phyloP scores from a whole-genome alignment of 768 basidiomycete species.

The Lactarius psammicola region DNA sequence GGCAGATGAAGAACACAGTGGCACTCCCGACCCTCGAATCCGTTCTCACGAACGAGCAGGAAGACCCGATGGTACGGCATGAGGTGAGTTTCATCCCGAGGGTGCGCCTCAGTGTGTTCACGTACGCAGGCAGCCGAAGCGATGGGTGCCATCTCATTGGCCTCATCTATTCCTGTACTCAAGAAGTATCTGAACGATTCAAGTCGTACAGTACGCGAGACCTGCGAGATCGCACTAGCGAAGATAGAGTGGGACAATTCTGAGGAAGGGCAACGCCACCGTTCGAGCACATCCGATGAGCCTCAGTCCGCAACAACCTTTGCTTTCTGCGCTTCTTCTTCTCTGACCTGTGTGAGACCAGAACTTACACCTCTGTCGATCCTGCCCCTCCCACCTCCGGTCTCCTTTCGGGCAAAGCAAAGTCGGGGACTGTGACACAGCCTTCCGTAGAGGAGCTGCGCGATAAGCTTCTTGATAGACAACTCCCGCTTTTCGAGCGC shows the following conservation, averaged over 20 bases:
- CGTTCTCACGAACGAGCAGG: constrained; percentile 64
- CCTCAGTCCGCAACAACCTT: constrained; percentile 39
- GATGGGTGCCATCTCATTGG: constrained; percentile 86
- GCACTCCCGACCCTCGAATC: constrained; percentile 79
- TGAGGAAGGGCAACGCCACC: constrained; percentile 60
- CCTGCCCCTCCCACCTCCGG: constrained; percentile 80
- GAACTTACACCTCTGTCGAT: constrained; percentile 80
- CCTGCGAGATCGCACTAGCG: constrained; percentile 94
- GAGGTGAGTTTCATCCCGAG: constrained; percentile 52
- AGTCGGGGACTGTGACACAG: constrained; percentile 49
- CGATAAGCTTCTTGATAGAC: constrained; percentile 59
- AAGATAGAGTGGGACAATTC: constrained; percentile 93
- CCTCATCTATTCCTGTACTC: constrained; percentile 64
- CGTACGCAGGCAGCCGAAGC: constrained; percentile 87
- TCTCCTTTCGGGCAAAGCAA: constrained; percentile 54
- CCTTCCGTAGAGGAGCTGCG: constrained; percentile 54
- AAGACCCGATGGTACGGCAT: constrained; percentile 97
- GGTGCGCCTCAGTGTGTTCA: constrained; percentile 26
- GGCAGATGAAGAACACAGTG: constrained; percentile 73
- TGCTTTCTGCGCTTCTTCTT: not conserved
- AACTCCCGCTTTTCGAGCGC: constrained; percentile 79
- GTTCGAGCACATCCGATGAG: constrained; percentile 35
- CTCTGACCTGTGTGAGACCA: constrained; percentile 33
- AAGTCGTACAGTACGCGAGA: constrained; percentile 81
- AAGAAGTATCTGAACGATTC: constrained; percentile 68